Evolutionary conservation across 2,329 filamentous ascomycete genomes (phyloP), one percentile per base, ranked within the genome.

Genomic region (Harringtonia aguacate): DNA sequence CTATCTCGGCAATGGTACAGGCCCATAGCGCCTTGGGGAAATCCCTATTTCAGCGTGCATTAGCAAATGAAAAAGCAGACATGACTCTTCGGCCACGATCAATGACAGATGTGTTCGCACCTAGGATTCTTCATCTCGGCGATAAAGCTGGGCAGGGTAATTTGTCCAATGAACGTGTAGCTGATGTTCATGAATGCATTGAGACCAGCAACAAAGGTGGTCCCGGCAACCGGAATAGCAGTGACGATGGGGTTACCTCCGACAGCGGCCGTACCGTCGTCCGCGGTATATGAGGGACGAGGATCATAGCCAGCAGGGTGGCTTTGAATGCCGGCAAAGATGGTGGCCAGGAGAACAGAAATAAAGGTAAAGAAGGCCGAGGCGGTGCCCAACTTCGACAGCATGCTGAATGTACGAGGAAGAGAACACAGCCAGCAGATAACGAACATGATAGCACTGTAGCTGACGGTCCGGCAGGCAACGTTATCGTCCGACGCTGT

Each of bases 91-190:
- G 12, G 9, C 10, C 15, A 3, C 17, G 17, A 4, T 36, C 8
- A 34, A 28, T 28, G 4, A 13, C 15, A 20, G 4, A 13, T 12
- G 14, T 17, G 5, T 4, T 20, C 38, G 4, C 37, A 68, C 66
- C 63, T 60, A 2, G 77, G 76, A 24, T 80, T 71, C 46, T 69
- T 84, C 89, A 95, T 95, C 63, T 95, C 89, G 4, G 89, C 88
- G 51, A 95, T 95, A 67, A 95, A 95, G 53, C 84, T 90, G 1
- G 89, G 89, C 14, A 95, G 72, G 0, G 89, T 95, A 55, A 95
- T 94, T 60, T 95, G 89, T 0, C 89, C 89, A 53, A 95, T 95
- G 58, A 95, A 95, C 0, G 89, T 95, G 61, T 95, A 95, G 64
- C 81, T 86, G 58, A 95, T 95, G 64, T 95, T 95, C 60, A 95